These are phyloP conservation scores for Themeda triandra DNA, from an alignment of 176 grass and related monocot genomes.

Conservation along the genomic window DNA sequence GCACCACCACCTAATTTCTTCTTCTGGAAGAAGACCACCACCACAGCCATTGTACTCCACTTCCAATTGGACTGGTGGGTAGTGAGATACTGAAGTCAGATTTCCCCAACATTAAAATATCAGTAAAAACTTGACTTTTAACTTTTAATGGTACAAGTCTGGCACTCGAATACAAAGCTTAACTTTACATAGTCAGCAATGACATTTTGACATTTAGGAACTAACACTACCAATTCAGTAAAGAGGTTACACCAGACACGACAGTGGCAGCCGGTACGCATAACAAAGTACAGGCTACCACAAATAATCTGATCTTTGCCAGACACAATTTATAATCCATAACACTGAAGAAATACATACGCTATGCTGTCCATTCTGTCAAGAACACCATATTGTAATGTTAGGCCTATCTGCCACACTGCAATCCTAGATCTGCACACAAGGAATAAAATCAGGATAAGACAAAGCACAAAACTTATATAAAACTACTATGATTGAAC, in stretches of 20 bases:
- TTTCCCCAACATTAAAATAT: background rate
- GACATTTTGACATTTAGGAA: conserved; percentile 30
- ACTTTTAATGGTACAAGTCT: conserved; percentile 8
- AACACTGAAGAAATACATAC: conserved; percentile 34
- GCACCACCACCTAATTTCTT: background rate
- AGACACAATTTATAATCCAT: conserved; percentile 31
- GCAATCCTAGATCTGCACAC: conserved; percentile 48
- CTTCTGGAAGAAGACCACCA: conserved; percentile 5
- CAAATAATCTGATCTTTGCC: conserved; percentile 48
- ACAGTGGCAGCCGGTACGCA: conserved; percentile 26
- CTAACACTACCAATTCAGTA: conserved; percentile 36
- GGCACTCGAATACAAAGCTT: conserved; percentile 38
- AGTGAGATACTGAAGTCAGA: background rate
- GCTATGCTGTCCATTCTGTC: conserved; percentile 59
- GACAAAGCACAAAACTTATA: background rate
- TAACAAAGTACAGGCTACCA: conserved; percentile 50
- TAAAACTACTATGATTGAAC: background rate
- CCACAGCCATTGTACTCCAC: background rate
- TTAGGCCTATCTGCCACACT: conserved; percentile 65
- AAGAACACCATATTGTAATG: conserved; percentile 57
- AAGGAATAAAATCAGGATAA: background rate
- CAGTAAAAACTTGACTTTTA: background rate
- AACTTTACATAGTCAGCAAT: conserved; percentile 50
- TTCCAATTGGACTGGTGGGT: background rate
- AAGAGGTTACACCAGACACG: conserved; percentile 37